Base-by-base conservation (phyloP, 2,329 filamentous ascomycete genomes). In the Phaeophleospora eucalypticola region DNA sequence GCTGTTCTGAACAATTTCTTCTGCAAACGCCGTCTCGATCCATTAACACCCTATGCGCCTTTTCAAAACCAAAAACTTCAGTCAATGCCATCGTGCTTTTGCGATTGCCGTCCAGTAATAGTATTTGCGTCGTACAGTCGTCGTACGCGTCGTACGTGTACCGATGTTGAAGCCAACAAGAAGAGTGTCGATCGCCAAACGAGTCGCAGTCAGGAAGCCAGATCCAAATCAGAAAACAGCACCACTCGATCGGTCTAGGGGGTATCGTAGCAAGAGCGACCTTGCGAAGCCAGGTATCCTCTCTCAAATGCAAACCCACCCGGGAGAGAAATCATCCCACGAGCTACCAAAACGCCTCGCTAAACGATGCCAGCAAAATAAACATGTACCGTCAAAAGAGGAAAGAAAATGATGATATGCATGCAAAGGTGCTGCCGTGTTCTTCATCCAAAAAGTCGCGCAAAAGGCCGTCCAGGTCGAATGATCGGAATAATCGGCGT, bases 301-400 rank as follows among this genome's bases (percentile, higher is more conserved):
- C 58, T 57, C 55, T 46, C 49, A 48, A 48, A 48, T 46, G 35
- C 42, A 47, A 43, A 32, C 27, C 37, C 39, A 37, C 41, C 36
- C 41, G 35, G 20, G 46, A 57, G 53, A 57, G 49, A 51, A 59
- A 52, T 59, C 56, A 62, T 59, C 56, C 59, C 58, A 52, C 53
- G 53, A 44, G 53, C 56, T 54, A 55, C 53, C 38, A 24, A 19
- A 58, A 61, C 58, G 49, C 58, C 58, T 60, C 58, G 59, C 59
- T 62, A 52, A 57, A 49, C 48, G 49, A 54, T 51, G 52, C 49
- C 46, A 43, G 41, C 35, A 39, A 33, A 49, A 41, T 19, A 41
- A 41, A 41, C 20, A 33, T 34, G 40, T 19, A 42, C 3, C 35
- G 43, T 43, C 44, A 43, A 46, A 49, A 43, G 45, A 41, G 38